phyloP scores from a whole-genome alignment of 768 basidiomycete species.

The Pseudohyphozyma bogoriensis region DNA sequence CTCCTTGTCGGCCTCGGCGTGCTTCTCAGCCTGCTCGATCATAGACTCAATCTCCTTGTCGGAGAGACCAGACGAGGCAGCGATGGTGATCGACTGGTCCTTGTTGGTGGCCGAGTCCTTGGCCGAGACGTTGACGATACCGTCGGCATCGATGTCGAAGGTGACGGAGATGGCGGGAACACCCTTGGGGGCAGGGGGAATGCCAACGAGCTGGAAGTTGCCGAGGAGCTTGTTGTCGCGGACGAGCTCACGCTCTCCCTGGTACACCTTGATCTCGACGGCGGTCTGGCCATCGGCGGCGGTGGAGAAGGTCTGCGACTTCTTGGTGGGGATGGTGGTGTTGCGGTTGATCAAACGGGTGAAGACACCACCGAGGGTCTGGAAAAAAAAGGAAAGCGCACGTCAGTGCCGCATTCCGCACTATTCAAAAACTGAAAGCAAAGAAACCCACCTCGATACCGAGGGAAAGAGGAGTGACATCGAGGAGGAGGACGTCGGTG shows the following conservation, averaged over 20 bases:
- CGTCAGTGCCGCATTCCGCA: neutral
- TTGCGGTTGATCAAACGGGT: conserved; percentile 95
- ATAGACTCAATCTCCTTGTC: conserved; percentile 97
- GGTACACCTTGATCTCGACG: conserved; percentile 96
- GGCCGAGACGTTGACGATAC: conserved; percentile 90
- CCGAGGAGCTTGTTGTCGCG: conserved; percentile 97
- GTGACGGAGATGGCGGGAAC: conserved; percentile 80
- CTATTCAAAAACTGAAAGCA: neutral
- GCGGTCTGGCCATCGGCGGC: conserved; percentile 99
- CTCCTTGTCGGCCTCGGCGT: conserved; percentile 67
- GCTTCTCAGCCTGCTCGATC: conserved; percentile 88
- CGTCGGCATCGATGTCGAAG: conserved; percentile 87
- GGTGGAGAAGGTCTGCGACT: conserved; percentile 97
- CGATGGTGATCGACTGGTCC: conserved; percentile 60
- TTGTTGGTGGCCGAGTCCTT: conserved; percentile 53
- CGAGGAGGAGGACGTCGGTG: conserved; percentile 78
- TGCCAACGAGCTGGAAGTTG: conserved; percentile 98
- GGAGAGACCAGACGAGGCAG: conserved; percentile 88
- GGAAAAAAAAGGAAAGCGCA: conserved; percentile 35
- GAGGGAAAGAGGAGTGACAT: conserved; percentile 92
- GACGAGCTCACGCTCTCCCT: conserved; percentile 93
- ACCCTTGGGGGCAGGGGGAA: conserved; percentile 76
- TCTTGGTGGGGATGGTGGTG: conserved; percentile 99
- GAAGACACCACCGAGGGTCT: conserved; percentile 99
- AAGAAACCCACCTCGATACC: conserved; percentile 44